A percentile compares a stretch with the other conserved stretches of the same genome.
phyloP scores from a whole-genome alignment of 2,329 filamentous ascomycete species.

The Trichoderma sp. region DNA sequence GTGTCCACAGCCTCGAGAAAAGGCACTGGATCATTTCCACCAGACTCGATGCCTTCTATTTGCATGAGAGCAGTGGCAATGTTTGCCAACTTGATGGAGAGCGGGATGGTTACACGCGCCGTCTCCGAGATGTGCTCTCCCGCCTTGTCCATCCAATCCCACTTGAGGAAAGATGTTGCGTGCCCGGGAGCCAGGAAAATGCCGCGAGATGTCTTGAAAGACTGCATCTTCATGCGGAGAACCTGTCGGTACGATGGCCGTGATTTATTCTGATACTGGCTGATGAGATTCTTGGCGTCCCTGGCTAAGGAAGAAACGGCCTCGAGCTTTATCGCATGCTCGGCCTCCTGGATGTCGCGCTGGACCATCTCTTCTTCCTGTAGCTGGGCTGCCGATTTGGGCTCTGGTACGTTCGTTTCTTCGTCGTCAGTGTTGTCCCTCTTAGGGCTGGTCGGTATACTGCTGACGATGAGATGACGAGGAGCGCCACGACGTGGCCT shows the following conservation, averaged over 20 bases:
- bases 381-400: not conserved
- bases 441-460: slow-evolving; percentile 22
- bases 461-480: slow-evolving; percentile 17
- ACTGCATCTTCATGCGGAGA: slow-evolving; percentile 28
- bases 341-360: slow-evolving; percentile 21
- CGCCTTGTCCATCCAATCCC: slow-evolving; percentile 19
- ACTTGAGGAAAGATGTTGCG: slow-evolving; percentile 31
- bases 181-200: slow-evolving; percentile 25
- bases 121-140: not conserved
- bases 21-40: slow-evolving; percentile 21
- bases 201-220: slow-evolving; percentile 28
- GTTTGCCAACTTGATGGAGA: slow-evolving; percentile 34
- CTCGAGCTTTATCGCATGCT: slow-evolving; percentile 25
- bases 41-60: slow-evolving; percentile 22
- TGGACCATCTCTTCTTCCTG: not conserved
- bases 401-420: not conserved
- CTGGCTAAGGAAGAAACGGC: slow-evolving; percentile 29
- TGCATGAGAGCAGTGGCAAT: slow-evolving; percentile 35
- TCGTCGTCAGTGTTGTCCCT: slow-evolving; percentile 24
- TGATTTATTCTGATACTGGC: slow-evolving; percentile 24
- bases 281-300: slow-evolving; percentile 29
- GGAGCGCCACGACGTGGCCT: slow-evolving; percentile 27
- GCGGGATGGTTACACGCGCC: slow-evolving; percentile 4
- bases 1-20: slow-evolving; percentile 34
- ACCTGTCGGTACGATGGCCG: slow-evolving; percentile 23